Percentiles rank a stretch among this genome's conserved stretches.
phyloP scores from a whole-genome alignment of 352 stramenopile genomes.

The Pythium guiyangense region DNA sequence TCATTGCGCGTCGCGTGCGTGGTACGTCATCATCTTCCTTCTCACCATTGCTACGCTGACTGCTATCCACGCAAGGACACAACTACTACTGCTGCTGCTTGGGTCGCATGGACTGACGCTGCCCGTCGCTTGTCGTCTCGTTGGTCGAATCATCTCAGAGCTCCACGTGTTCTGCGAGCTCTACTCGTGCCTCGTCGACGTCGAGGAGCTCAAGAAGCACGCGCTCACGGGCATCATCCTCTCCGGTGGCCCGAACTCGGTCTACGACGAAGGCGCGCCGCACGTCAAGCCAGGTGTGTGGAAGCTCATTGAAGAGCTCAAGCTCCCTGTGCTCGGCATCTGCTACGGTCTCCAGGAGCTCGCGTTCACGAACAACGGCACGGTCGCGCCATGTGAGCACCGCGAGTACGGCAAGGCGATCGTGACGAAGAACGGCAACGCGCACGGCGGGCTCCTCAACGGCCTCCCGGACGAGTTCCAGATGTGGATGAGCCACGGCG shows the following conservation, averaged over 20 bases:
- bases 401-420: conserved; percentile 98
- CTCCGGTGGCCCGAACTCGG: conserved; percentile 93
- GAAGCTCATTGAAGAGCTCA: conserved; percentile 94
- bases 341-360: conserved; percentile 96
- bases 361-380: conserved; percentile 94
- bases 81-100: neutral
- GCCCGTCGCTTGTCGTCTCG: conserved; percentile 12
- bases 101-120: neutral
- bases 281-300: conserved; percentile 94
- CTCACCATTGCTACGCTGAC: neutral
- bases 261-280: conserved; percentile 95
- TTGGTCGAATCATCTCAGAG: conserved; percentile 48
- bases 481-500: conserved; percentile 99
- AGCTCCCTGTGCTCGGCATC: conserved; percentile 98
- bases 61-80: too few relatives aligned
- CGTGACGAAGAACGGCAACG: conserved; percentile 66
- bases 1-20: conserved; percentile 97
- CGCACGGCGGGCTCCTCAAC: conserved; percentile 82
- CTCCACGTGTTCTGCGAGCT: conserved; percentile 99
- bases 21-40: too few relatives aligned
- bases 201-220: conserved; percentile 91
- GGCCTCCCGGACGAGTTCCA: conserved; percentile 92
- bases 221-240: conserved; percentile 97
- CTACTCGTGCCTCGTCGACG: conserved; percentile 96
- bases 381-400: conserved; percentile 90